Conservation (phyloP, 306 rosid species). For the Arachis hypogaea region DNA sequence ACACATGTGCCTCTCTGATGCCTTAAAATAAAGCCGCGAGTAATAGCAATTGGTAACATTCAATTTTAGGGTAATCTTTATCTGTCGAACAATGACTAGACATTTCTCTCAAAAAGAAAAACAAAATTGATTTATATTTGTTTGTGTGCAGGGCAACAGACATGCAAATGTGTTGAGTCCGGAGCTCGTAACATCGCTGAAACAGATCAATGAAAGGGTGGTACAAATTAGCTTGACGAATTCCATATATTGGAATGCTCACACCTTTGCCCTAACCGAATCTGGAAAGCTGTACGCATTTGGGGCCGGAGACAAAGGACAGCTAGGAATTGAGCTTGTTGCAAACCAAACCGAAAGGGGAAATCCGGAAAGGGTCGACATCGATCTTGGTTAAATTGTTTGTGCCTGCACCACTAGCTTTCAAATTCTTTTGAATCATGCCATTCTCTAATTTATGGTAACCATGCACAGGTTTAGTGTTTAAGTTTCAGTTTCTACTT, state of each 20-base stretch:
- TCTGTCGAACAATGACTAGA: not conserved
- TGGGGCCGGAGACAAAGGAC: conserved; percentile 97
- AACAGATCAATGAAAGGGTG: conserved; percentile 71
- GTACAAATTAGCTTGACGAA: conserved; percentile 92
- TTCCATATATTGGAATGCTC: conserved; percentile 91
- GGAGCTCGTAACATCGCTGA: conserved; percentile 74
- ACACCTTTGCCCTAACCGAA: conserved; percentile 90
- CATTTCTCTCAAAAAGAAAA: not conserved
- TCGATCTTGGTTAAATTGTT: conserved; percentile 70
- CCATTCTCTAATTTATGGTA: conserved; percentile 53
- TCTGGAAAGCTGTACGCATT: conserved; percentile 90
- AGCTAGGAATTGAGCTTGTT: conserved; percentile 77
- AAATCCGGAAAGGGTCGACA: conserved; percentile 70
- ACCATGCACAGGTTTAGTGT: conserved; percentile 58
- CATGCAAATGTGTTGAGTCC: conserved; percentile 72
- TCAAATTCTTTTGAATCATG: conserved; percentile 44
- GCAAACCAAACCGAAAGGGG: conserved; percentile 80
- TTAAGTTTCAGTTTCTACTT: conserved; percentile 49
- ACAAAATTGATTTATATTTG: conserved; percentile 2
- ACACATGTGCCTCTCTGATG: not conserved
- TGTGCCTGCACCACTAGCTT: not conserved
- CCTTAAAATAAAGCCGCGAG: not conserved
- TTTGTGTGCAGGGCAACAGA: conserved; percentile 61
- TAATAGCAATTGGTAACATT: not conserved
- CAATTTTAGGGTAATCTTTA: not conserved